Conservation (phyloP, 139 green algal species). For the Chlorella sp. region DNA sequence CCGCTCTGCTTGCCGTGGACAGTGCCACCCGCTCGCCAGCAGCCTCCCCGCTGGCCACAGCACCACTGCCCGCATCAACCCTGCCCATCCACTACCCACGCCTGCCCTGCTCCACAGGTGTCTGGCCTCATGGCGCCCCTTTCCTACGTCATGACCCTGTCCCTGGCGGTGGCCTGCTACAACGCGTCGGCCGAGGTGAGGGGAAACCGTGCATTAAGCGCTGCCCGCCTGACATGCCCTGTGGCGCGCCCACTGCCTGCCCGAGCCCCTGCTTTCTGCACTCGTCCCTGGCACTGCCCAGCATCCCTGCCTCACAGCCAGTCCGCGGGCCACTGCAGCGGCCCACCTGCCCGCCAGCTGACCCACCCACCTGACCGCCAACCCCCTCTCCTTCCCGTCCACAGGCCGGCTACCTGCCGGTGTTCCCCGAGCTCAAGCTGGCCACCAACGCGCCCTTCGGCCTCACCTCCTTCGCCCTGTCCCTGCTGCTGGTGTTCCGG, state of each 20-base stretch:
- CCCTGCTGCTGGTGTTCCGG: constrained; percentile 34
- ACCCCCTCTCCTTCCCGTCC: background rate
- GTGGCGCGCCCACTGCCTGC: background rate
- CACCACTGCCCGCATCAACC: background rate
- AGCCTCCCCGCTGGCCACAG: no score
- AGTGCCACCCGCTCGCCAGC: no score
- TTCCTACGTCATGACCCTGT: constrained; percentile 15
- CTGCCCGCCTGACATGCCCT: background rate
- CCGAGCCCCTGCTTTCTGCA: no score
- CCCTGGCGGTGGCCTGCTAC: constrained; percentile 9
- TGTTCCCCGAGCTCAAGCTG: constrained; percentile 21
- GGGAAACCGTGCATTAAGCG: no score
- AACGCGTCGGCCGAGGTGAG: constrained; percentile 13
- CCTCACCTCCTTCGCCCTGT: constrained; percentile 42
- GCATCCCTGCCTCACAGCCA: no score
- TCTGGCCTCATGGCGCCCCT: constrained; percentile 19
- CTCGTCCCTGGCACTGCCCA: background rate
- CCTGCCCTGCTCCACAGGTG: background rate
- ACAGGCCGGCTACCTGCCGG: constrained; percentile 24
- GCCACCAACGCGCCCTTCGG: constrained; percentile 28
- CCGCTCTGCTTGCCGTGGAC: no score
- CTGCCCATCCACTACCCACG: background rate
- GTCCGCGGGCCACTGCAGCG: no score
- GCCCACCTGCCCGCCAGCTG: no score
- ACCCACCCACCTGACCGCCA: no score